Conservation (phyloP, 441 rosid species). For the Euphorbia celastroides region DNA sequence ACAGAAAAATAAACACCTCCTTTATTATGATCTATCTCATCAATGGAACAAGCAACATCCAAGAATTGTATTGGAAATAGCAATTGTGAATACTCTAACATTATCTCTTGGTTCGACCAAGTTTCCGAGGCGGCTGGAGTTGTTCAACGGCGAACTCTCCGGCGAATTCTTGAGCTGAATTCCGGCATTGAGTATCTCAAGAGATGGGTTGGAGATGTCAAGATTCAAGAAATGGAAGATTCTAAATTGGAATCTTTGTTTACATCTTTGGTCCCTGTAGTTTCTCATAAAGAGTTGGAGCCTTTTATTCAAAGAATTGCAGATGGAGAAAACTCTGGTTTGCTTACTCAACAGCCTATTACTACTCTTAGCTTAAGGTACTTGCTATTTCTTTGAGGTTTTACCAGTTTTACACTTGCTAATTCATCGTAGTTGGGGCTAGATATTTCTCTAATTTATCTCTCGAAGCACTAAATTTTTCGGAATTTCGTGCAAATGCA, state of each 20-base stretch:
- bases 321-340: slow-evolving; percentile 63
- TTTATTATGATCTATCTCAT: too few relatives aligned
- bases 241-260: slow-evolving; percentile 54
- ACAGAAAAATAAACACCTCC: too few relatives aligned
- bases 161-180: slow-evolving; percentile 57
- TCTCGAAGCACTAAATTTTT: too few relatives aligned
- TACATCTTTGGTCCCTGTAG: slow-evolving; percentile 65
- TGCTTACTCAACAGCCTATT: slow-evolving; percentile 68
- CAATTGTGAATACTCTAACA: slow-evolving; percentile 19
- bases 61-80: not conserved
- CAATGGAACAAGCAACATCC: not conserved
- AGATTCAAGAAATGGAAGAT: slow-evolving; percentile 45
- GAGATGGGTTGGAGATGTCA: slow-evolving; percentile 48
- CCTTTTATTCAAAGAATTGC: slow-evolving; percentile 74
- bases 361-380: slow-evolving; percentile 73
- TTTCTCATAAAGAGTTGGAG: slow-evolving; percentile 77
- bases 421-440: too few relatives aligned
- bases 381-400: too few relatives aligned
- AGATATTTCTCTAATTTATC: too few relatives aligned
- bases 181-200: slow-evolving; percentile 54
- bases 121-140: slow-evolving; percentile 42
- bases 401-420: too few relatives aligned
- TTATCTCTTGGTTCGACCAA: slow-evolving; percentile 59
- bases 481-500: too few relatives aligned
- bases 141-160: slow-evolving; percentile 63